phyloP scores from a whole-genome alignment of 139 green algal species.

The Tetradesmus lagerheimii region DNA sequence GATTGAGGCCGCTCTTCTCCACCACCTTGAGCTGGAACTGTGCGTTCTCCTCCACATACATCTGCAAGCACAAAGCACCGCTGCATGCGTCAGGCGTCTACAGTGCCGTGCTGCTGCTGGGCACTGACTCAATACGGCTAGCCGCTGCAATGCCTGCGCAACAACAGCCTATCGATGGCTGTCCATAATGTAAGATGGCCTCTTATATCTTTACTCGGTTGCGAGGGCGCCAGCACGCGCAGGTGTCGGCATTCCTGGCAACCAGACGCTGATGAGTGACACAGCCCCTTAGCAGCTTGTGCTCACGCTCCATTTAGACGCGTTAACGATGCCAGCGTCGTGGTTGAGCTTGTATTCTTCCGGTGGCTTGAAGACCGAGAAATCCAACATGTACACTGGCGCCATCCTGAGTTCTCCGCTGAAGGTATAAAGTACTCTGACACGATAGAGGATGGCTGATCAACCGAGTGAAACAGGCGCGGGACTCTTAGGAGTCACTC shows the following conservation, averaged over 20 bases:
- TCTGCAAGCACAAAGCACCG: constrained; percentile 21
- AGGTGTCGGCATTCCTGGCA: not conserved
- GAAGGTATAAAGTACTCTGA: not conserved
- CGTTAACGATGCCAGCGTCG: constrained; percentile 45
- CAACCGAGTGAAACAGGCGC: not conserved
- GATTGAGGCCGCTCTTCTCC: constrained; percentile 53
- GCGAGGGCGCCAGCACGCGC: not conserved
- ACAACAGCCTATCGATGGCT: not conserved
- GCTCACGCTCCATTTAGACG: constrained; percentile 41
- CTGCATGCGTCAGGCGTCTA: not conserved
- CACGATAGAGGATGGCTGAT: not conserved
- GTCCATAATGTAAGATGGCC: not conserved
- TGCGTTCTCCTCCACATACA: constrained; percentile 54
- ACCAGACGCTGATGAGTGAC: constrained; percentile 19
- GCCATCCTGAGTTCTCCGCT: not conserved
- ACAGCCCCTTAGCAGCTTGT: not conserved
- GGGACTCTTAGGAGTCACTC: not conserved
- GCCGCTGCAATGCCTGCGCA: not conserved
- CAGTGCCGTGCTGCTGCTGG: not conserved
- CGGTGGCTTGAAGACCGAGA: constrained; percentile 49
- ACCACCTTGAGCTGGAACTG: constrained; percentile 56
- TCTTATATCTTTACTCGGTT: not conserved
- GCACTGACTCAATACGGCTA: not conserved
- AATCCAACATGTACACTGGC: constrained; percentile 49
- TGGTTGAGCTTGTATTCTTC: constrained; percentile 47